These are phyloP conservation scores for Angophora floribunda DNA, from an alignment of 345 rosid genomes.

Conservation along the genomic window DNA sequence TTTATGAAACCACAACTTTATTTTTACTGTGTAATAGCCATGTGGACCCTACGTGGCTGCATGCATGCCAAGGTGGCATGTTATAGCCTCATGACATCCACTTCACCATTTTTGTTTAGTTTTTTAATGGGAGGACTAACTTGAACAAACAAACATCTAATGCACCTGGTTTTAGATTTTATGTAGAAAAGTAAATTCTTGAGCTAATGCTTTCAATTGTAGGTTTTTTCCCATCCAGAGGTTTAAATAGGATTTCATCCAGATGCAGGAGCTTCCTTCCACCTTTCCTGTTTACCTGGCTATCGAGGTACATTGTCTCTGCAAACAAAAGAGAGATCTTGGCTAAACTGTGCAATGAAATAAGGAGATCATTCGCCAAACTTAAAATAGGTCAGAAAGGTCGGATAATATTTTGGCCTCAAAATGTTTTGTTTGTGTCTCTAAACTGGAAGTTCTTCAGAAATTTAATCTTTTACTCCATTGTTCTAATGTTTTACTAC, in stretches of 20 bases:
- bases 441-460: not conserved
- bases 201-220: conserved; percentile 4
- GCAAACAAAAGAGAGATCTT: not conserved
- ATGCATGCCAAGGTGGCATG: not conserved
- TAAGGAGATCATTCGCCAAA: not conserved
- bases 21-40: not conserved
- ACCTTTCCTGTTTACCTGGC: conserved; percentile 87
- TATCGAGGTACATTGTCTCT: conserved; percentile 38
- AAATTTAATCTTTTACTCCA: not conserved
- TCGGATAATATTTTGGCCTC: not conserved
- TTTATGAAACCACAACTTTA: not conserved
- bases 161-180: not conserved
- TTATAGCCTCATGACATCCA: not conserved
- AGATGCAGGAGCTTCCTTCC: conserved; percentile 86
- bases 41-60: not conserved
- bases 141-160: not conserved
- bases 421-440: not conserved
- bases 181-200: not conserved
- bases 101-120: not conserved
- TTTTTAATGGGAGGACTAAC: not conserved
- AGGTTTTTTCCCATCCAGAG: conserved; percentile 80
- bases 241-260: conserved; percentile 84
- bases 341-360: not conserved
- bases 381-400: not conserved
- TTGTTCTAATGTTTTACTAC: not conserved